These are phyloP conservation scores for Candida broadrunensis DNA, from an alignment of 805 yeast genomes.

Conservation along the genomic window DNA sequence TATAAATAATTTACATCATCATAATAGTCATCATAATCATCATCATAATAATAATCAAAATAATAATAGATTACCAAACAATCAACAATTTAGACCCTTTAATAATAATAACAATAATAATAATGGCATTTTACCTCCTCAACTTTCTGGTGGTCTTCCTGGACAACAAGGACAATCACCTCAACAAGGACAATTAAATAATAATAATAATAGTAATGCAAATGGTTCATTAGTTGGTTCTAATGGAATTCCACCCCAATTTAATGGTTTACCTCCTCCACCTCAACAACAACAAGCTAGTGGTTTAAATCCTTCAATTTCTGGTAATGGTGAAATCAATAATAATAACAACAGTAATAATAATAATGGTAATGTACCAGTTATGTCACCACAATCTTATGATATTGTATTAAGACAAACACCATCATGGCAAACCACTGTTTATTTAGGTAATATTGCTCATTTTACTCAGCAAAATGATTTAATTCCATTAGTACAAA, in stretches of 20 bases:
- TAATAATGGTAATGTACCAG: conserved; percentile 16
- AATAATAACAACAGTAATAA: conserved; percentile 9
- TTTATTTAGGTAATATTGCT: conserved; percentile 82
- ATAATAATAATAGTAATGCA: not conserved
- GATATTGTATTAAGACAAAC: conserved; percentile 74
- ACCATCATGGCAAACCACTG: conserved; percentile 82
- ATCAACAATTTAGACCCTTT: not conserved
- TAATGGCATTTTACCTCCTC: conserved; percentile 2
- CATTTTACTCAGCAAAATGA: conserved; percentile 73
- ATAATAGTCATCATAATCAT: conserved; percentile 9
- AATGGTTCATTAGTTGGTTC: not conserved
- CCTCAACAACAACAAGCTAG: conserved; percentile 4
- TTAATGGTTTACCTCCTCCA: conserved; percentile 1
- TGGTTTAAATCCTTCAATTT: not conserved
- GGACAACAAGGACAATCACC: too few relatives aligned
- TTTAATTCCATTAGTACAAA: conserved; percentile 68
- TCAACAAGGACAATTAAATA: conserved; percentile 1
- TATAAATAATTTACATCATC: conserved; percentile 7
- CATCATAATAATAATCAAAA: conserved; percentile 12
- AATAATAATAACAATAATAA: conserved; percentile 1
- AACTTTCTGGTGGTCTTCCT: not conserved
- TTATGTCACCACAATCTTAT: conserved; percentile 54
- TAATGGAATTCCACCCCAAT: conserved; percentile 1
- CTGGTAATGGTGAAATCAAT: not conserved
- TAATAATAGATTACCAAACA: not conserved